Percentiles rank a stretch among this genome's conserved stretches.
phyloP scores from a whole-genome alignment of 2,329 filamentous ascomycete genomes.

The Colletotrichum falcatum region DNA sequence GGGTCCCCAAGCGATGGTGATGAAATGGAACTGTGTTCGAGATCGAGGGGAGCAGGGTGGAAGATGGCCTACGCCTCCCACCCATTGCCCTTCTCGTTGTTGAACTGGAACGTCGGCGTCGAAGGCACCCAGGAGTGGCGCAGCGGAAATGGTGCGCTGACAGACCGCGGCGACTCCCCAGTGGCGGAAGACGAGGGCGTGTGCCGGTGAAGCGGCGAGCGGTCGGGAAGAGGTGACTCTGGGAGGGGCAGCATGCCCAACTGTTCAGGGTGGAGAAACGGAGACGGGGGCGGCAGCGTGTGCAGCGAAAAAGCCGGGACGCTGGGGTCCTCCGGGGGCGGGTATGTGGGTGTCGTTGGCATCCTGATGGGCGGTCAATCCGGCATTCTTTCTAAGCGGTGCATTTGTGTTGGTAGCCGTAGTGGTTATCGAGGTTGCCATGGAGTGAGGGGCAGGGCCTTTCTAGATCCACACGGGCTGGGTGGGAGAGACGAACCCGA shows the following conservation, averaged over 20 bases:
- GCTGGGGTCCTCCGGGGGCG: conserved; percentile 57
- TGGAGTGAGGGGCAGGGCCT: conserved; percentile 46
- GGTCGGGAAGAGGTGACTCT: conserved; percentile 57
- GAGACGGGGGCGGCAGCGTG: conserved; percentile 58
- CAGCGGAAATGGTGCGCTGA: conserved; percentile 40
- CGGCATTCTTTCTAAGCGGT: conserved; percentile 55
- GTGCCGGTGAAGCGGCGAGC: conserved; percentile 52
- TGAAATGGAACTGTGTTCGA: conserved; percentile 42
- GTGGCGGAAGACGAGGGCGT: conserved; percentile 43
- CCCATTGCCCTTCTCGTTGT: conserved; percentile 41
- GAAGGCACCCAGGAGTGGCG: conserved; percentile 26
- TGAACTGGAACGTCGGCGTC: conserved; percentile 26
- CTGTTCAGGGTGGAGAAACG: conserved; percentile 58
- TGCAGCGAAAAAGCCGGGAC: conserved; percentile 52
- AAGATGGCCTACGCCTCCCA: conserved; percentile 51
- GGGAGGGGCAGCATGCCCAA: conserved; percentile 59
- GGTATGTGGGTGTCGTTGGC: conserved; percentile 59
- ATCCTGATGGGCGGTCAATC: conserved; percentile 70
- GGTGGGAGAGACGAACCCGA: conserved; percentile 74
- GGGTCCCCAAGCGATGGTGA: conserved; percentile 39
- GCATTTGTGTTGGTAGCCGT: conserved; percentile 50
- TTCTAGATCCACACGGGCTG: conserved; percentile 71
- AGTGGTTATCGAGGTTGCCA: conserved; percentile 51
- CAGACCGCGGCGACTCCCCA: conserved; percentile 47
- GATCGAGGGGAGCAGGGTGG: conserved; percentile 46